These are phyloP conservation scores for Starmerella potacharoeniae DNA, from an alignment of 805 yeast species.

Conservation along the genomic window DNA sequence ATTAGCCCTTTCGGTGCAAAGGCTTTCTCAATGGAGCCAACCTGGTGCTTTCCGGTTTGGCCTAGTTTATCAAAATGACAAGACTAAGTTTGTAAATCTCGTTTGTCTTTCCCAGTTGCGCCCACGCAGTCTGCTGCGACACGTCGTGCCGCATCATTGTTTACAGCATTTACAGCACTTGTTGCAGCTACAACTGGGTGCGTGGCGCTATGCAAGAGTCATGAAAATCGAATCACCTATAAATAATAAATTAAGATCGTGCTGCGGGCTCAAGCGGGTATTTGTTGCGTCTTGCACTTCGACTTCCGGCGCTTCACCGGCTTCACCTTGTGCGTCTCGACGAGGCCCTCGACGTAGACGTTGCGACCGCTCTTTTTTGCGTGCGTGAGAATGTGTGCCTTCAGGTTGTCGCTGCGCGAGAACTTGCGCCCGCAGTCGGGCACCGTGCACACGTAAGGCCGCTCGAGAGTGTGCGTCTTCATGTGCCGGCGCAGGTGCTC, in stretches of 20 bases:
- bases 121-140: no score
- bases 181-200: no score
- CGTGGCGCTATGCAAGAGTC: background rate
- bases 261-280: background rate
- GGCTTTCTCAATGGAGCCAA: no score
- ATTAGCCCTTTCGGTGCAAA: no score
- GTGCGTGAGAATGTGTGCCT: conserved; percentile 69
- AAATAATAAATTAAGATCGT: background rate
- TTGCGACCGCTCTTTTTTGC: conserved; percentile 34
- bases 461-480: conserved; percentile 65
- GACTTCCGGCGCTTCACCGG: conserved; percentile 17
- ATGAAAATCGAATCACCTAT: background rate
- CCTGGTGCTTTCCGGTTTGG: no score
- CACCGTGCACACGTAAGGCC: conserved; percentile 58
- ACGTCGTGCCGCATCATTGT: no score
- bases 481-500: conserved; percentile 43
- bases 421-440: conserved; percentile 52
- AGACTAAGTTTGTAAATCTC: no score
- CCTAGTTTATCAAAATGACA: no score
- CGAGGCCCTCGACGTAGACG: conserved; percentile 31
- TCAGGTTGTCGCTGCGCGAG: conserved; percentile 64
- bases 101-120: no score
- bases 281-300: conserved; percentile 2
- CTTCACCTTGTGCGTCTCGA: conserved; percentile 15
- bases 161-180: no score